Percentiles rank a stretch among this genome's conserved stretches.
phyloP scores from a whole-genome alignment of 129 eudicot genomes.

The Chrysanthemum lavandulifolium region DNA sequence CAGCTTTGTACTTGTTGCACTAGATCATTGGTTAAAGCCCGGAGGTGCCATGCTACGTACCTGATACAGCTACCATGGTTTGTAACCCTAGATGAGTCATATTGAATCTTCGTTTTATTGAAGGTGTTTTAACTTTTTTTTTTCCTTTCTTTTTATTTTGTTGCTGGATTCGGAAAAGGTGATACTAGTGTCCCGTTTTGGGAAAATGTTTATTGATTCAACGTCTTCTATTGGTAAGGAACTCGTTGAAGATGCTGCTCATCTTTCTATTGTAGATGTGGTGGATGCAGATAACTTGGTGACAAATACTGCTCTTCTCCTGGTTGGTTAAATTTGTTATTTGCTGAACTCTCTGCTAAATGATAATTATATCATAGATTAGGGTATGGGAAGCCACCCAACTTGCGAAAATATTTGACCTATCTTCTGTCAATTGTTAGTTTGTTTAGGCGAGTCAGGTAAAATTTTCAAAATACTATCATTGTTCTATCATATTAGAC shows the following conservation, averaged over 20 bases:
- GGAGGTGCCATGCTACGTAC: too few relatives aligned
- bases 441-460: neutral
- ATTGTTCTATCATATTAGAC: neutral
- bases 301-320: conserved; percentile 63
- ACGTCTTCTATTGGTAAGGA: conserved; percentile 87
- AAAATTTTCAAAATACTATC: too few relatives aligned
- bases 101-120: neutral
- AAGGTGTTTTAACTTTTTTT: neutral
- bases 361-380: neutral
- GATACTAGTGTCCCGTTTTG: conserved; percentile 87
- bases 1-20: conserved; percentile 50
- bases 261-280: conserved; percentile 76
- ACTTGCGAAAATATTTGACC: neutral
- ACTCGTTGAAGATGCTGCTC: conserved; percentile 77
- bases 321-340: conserved; percentile 44
- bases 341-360: neutral
- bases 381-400: neutral
- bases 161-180: conserved; percentile 92
- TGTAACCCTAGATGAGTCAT: conserved; percentile 15
- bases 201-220: conserved; percentile 90
- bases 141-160: too few relatives aligned
- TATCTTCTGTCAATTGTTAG: neutral
- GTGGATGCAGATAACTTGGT: conserved; percentile 66
- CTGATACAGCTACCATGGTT: conserved; percentile 82
- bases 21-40: too few relatives aligned